A percentile compares a stretch with the other conserved stretches of the same genome.
These are phyloP conservation scores for Acaromyces ingoldii DNA, from an alignment of 1,284 basidiomycete species.

Conservation along the genomic window DNA sequence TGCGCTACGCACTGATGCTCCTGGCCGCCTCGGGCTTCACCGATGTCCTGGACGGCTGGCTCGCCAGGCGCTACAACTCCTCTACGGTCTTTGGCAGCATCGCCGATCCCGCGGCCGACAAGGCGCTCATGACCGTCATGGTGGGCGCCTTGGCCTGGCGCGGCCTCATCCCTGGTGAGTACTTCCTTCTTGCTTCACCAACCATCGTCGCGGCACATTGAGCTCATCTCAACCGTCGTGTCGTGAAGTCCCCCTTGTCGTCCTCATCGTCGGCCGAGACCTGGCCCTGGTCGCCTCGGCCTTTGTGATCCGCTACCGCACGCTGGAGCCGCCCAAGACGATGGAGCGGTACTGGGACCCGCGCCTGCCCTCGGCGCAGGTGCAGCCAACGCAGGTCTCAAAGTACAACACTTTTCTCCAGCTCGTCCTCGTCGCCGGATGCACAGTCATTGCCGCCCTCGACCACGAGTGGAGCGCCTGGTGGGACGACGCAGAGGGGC, in stretches of 20 bases:
- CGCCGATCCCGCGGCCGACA: slow-evolving; percentile 95
- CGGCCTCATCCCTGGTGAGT: slow-evolving; percentile 72
- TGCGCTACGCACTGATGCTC: slow-evolving; percentile 70
- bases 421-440: slow-evolving; percentile 78
- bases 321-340: slow-evolving; percentile 84
- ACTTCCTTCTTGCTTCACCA: neutral
- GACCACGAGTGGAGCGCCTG: slow-evolving; percentile 49
- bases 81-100: slow-evolving; percentile 82
- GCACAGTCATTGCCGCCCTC: slow-evolving; percentile 76
- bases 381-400: slow-evolving; percentile 66
- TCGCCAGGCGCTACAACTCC: slow-evolving; percentile 72
- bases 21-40: slow-evolving; percentile 83
- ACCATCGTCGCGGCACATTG: neutral
- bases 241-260: slow-evolving; percentile 69
- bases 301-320: slow-evolving; percentile 88
- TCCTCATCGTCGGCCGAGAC: slow-evolving; percentile 84
- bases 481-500: neutral
- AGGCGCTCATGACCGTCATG: slow-evolving; percentile 89
- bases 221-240: neutral
- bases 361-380: slow-evolving; percentile 86
- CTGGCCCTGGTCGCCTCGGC: slow-evolving; percentile 79
- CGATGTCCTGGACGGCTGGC: slow-evolving; percentile 84
- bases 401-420: slow-evolving; percentile 84
- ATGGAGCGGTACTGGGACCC: slow-evolving; percentile 89
- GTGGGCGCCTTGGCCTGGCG: slow-evolving; percentile 79